Conservation (phyloP, 345 rosid genomes). For the Punica granatum region DNA sequence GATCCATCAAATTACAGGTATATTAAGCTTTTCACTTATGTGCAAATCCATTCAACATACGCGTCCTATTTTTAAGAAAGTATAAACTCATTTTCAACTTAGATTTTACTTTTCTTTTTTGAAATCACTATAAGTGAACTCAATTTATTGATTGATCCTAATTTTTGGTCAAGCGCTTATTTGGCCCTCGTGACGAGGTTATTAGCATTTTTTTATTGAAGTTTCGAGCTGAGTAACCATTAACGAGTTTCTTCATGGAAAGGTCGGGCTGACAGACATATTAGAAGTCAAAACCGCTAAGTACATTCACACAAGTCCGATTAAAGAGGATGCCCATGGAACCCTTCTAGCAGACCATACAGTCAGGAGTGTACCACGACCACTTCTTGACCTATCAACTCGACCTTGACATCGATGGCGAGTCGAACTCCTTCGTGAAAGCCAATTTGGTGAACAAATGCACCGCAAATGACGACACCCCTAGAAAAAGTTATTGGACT, state of each 20-base stretch:
- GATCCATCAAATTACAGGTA: constrained; percentile 61
- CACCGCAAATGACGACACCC: constrained; percentile 23
- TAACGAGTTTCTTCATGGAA: no score
- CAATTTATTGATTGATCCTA: no score
- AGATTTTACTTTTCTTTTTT: no score
- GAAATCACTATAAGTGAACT: no score
- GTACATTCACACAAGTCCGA: constrained; percentile 33
- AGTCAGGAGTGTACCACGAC: constrained; percentile 68
- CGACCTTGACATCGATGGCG: constrained; percentile 72
- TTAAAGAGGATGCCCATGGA: constrained; percentile 34
- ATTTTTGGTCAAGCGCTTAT: no score
- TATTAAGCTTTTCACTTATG: background rate
- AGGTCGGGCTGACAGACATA: constrained; percentile 63
- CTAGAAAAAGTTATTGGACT: constrained; percentile 65
- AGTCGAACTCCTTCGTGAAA: constrained; percentile 54
- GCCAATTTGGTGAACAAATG: constrained; percentile 31
- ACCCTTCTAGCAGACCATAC: constrained; percentile 52
- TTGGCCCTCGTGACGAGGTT: no score
- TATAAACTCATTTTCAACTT: no score
- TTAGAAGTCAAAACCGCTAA: constrained; percentile 46
- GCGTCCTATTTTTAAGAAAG: no score
- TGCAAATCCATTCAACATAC: no score
- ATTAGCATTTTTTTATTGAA: no score
- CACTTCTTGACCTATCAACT: constrained; percentile 66
- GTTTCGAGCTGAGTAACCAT: no score